Conservation (phyloP, 208 protist genomes). For the Trypanosomatidae sp. region DNA sequence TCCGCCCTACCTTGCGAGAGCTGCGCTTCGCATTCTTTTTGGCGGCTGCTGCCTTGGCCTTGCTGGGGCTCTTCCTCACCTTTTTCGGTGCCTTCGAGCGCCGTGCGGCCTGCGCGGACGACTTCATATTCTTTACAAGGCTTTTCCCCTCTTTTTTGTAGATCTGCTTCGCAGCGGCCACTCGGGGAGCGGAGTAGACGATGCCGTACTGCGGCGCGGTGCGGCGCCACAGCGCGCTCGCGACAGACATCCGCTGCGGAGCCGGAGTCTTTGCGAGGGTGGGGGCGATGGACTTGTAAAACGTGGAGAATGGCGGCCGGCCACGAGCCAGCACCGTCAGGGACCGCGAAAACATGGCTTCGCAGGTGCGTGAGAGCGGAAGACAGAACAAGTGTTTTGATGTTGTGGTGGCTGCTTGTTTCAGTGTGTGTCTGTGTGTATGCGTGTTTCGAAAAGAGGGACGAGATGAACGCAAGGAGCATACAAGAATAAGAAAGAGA, state of each 20-base stretch:
- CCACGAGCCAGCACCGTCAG: conserved; percentile 12
- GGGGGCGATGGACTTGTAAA: conserved; percentile 20
- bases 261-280: neutral
- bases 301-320: conserved; percentile 28
- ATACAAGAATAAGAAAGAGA: no score
- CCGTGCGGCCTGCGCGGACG: no score
- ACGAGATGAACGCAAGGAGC: no score
- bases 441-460: neutral
- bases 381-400: no score
- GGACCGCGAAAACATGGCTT: conserved; percentile 24
- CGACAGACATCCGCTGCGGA: conserved; percentile 15
- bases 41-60: neutral
- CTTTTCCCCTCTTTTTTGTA: conserved; percentile 6
- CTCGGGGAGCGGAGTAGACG: conserved; percentile 17
- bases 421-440: conserved; percentile 3
- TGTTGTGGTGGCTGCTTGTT: no score
- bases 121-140: no score
- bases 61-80: no score
- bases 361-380: no score
- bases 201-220: conserved; percentile 21
- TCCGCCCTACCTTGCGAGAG: no score
- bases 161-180: conserved; percentile 14
- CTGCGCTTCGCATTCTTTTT: no score
- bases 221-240: conserved; percentile 18
- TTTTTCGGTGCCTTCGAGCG: no score